Percentiles rank a stretch among this genome's conserved stretches.
Conservation (phyloP, 2,329 filamentous ascomycete species). For the Claviceps sp. region DNA sequence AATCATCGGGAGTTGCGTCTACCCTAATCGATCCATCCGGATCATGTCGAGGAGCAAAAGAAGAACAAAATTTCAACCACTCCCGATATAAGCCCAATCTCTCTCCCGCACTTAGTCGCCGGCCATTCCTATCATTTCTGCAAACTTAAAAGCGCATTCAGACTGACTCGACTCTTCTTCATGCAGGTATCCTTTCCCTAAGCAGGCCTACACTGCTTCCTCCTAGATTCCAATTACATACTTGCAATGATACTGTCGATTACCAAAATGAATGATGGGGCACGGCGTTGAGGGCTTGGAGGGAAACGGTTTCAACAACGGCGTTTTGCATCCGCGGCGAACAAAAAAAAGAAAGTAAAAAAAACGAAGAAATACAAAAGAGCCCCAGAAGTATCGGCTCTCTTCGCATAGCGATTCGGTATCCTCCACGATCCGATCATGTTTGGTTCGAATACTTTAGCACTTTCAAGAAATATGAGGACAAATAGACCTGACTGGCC, state of each 20-base stretch:
- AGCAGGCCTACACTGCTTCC: constrained; percentile 55
- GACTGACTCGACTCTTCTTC: constrained; percentile 5
- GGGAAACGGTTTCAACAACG: constrained; percentile 42
- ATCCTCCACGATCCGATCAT: constrained; percentile 28
- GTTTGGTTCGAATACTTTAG: constrained; percentile 1
- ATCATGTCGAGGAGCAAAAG: not conserved
- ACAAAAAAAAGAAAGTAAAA: not conserved
- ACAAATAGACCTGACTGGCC: constrained; percentile 2
- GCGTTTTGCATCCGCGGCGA: constrained; percentile 25
- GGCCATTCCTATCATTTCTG: not conserved
- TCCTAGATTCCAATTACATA: constrained; percentile 16
- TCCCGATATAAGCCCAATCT: not conserved
- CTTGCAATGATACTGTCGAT: constrained; percentile 6
- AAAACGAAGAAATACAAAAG: constrained; percentile 1
- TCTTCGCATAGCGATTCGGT: constrained; percentile 22
- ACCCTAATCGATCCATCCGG: not conserved
- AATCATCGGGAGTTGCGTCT: not conserved
- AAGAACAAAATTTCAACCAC: not conserved
- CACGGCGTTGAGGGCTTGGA: constrained; percentile 29
- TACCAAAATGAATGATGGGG: constrained; percentile 12
- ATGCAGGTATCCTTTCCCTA: constrained; percentile 64
- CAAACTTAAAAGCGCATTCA: constrained; percentile 1
- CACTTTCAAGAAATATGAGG: not conserved
- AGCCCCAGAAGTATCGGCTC: constrained; percentile 14
- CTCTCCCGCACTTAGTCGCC: not conserved